These are phyloP conservation scores for Penicillium sp. DNA, from an alignment of 2,329 filamentous ascomycete genomes.

Conservation along the genomic window DNA sequence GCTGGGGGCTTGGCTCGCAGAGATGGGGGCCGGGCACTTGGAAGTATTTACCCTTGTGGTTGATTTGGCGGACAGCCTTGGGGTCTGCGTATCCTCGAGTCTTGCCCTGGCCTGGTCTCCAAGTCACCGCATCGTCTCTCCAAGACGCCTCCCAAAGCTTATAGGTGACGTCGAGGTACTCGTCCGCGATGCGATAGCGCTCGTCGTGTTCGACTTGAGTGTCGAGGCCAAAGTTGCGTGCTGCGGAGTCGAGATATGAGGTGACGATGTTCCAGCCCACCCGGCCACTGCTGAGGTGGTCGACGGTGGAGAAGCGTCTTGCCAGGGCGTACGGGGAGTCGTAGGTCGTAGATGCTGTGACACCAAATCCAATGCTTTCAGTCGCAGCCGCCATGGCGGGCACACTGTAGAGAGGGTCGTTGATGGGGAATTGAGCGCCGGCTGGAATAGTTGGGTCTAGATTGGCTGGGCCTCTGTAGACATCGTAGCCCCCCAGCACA, in stretches of 20 bases:
- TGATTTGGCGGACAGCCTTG: slow-evolving; percentile 37
- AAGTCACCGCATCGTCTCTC: slow-evolving; percentile 44
- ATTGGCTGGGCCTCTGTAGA: slow-evolving; percentile 47
- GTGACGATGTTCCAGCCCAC: slow-evolving; percentile 59
- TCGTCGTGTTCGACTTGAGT: slow-evolving; percentile 53
- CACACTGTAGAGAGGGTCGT: slow-evolving; percentile 45
- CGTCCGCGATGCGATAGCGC: slow-evolving; percentile 52
- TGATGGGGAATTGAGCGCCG: slow-evolving; percentile 47
- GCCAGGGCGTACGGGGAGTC: slow-evolving; percentile 59
- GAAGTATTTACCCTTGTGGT: slow-evolving; percentile 47
- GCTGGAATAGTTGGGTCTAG: slow-evolving; percentile 41
- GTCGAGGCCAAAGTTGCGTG: slow-evolving; percentile 50
- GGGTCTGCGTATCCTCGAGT: slow-evolving; percentile 36
- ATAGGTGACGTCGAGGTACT: slow-evolving; percentile 50
- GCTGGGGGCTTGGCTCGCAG: slow-evolving; percentile 48
- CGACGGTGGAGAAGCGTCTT: slow-evolving; percentile 56
- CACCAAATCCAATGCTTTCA: slow-evolving; percentile 52
- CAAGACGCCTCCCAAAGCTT: slow-evolving; percentile 58
- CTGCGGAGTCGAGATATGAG: slow-evolving; percentile 50
- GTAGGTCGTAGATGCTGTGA: slow-evolving; percentile 58
- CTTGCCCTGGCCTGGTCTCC: slow-evolving; percentile 19
- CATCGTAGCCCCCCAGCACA: slow-evolving; percentile 50
- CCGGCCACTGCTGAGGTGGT: slow-evolving; percentile 54
- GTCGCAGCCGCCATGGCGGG: slow-evolving; percentile 52
- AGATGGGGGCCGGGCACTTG: slow-evolving; percentile 48